Evolutionary conservation across 192 early-diverging fungal species (phyloP).

Genomic region (Coemansia sp.): DNA sequence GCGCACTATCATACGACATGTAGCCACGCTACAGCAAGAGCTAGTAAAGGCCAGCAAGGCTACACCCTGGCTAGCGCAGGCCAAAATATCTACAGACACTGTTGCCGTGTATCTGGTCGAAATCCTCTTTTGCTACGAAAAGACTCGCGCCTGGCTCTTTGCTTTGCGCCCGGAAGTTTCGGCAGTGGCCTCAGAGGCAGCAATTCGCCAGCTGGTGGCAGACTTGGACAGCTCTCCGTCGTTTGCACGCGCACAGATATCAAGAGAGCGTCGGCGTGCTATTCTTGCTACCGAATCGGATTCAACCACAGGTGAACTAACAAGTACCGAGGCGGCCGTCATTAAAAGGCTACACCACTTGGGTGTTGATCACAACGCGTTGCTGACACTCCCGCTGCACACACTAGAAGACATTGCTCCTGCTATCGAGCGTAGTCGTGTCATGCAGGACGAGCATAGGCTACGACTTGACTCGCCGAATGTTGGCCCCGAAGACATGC

Average conservation of each 20-base stretch:
- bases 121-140: slow-evolving; percentile 27
- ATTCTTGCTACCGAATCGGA: slow-evolving; percentile 6
- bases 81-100: not conserved
- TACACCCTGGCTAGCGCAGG: slow-evolving; percentile 28
- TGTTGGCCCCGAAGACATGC: slow-evolving; percentile 29
- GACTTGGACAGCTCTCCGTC: slow-evolving; percentile 23
- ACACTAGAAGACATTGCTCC: slow-evolving; percentile 21
- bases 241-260: slow-evolving; percentile 20
- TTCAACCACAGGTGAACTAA: not conserved
- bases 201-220: slow-evolving; percentile 5
- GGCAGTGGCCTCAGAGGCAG: not conserved
- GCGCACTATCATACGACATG: slow-evolving; percentile 12
- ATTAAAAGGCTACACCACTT: slow-evolving; percentile 13
- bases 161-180: not conserved
- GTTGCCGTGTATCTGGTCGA: slow-evolving; percentile 21
- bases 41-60: slow-evolving; percentile 23
- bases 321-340: slow-evolving; percentile 1
- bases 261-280: slow-evolving; percentile 8
- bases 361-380: slow-evolving; percentile 20
- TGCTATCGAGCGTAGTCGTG: not conserved
- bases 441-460: not conserved
- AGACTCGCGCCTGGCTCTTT: slow-evolving; percentile 30
- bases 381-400: slow-evolving; percentile 35
- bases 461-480: slow-evolving; percentile 11
- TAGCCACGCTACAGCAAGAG: not conserved